Evolutionary conservation across 129 eudicot species (phyloP).

Genomic region (Helianthus tuberosus): DNA sequence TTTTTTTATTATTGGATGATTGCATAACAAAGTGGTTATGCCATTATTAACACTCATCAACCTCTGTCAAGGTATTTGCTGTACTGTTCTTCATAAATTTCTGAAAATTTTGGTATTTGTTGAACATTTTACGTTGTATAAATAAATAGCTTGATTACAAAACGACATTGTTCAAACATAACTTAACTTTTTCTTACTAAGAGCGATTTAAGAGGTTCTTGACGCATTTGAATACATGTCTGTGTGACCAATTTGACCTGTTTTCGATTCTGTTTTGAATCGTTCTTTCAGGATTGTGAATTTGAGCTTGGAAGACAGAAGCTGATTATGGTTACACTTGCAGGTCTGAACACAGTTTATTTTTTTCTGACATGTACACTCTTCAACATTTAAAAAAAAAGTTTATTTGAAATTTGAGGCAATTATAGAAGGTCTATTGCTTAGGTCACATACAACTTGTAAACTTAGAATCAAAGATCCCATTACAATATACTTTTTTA

Average conservation of each 20-base stretch:
- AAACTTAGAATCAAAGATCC: slow-evolving; percentile 32
- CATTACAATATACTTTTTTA: slow-evolving; percentile 22
- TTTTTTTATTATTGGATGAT: slow-evolving; percentile 27
- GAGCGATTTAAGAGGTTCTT: not conserved
- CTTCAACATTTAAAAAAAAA: slow-evolving; percentile 1
- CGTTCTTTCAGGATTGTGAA: slow-evolving; percentile 40
- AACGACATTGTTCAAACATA: not conserved
- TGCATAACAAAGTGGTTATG: slow-evolving; percentile 26
- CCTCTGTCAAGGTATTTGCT: slow-evolving; percentile 35
- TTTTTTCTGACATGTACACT: slow-evolving; percentile 20
- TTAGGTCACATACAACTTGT: slow-evolving; percentile 27
- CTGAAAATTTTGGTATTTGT: not conserved
- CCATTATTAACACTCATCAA: slow-evolving; percentile 35
- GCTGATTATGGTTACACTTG: slow-evolving; percentile 23
- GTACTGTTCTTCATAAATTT: slow-evolving; percentile 7
- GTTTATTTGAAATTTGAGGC: slow-evolving; percentile 3
- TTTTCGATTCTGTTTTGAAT: slow-evolving; percentile 18
- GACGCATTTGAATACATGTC: not conserved
- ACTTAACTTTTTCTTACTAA: not conserved
- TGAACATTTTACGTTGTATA: not conserved
- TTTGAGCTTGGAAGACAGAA: slow-evolving; percentile 30
- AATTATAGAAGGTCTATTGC: slow-evolving; percentile 10
- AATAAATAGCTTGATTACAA: not conserved
- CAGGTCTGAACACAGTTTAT: slow-evolving; percentile 39
- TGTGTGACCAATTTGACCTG: not conserved